Evolutionary conservation across 345 rosid species (phyloP), one percentile per base, ranked within the genome.

Genomic region (Gossypium raimondii): DNA sequence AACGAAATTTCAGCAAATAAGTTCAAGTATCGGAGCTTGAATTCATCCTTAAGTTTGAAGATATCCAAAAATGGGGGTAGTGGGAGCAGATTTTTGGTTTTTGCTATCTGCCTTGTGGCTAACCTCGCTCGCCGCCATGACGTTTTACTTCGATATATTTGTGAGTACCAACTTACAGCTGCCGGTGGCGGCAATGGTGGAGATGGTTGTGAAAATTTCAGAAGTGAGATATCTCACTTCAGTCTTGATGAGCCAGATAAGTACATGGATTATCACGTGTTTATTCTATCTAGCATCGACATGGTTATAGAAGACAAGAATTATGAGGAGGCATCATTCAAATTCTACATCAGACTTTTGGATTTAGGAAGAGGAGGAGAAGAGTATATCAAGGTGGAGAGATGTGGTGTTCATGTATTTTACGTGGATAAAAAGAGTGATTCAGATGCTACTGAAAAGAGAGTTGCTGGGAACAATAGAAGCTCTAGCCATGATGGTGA

Each of bases 261-360:
- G 60, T 9, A 48, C 74, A 72, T 4, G 81, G 89, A 86, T 70
- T 8, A 38, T 22, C 76, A 17, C 10, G 2, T 55, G 22, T 55
- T 2, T 0, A 9, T 55, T 55, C 9, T 55, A 24, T 55, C 2
- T 60, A 7, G 16, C 16, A 0, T 1, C 1, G 18, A 13, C 2
- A 27, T 61, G 43, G 43, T 27, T 25, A 14, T 8, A 7, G 1
- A 27, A 7, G 65, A 12, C 3, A 13, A 61, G 44, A 14, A 27
- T 14, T 27, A 27, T 61, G 44, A 27, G 10, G 65, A 27, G 65
- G 65, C 43, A 14, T 7, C 65, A 14, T 27, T 61, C 29, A 11
- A 61, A 61, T 13, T 61, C 65, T 61, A 27, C n/a, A 65, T 25
- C 4, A 55, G 0, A 22, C 24, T 22, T 22, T 1, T 22, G 24